Evolutionary conservation across 306 rosid genomes (phyloP).

Genomic region (Malus orientalis): DNA sequence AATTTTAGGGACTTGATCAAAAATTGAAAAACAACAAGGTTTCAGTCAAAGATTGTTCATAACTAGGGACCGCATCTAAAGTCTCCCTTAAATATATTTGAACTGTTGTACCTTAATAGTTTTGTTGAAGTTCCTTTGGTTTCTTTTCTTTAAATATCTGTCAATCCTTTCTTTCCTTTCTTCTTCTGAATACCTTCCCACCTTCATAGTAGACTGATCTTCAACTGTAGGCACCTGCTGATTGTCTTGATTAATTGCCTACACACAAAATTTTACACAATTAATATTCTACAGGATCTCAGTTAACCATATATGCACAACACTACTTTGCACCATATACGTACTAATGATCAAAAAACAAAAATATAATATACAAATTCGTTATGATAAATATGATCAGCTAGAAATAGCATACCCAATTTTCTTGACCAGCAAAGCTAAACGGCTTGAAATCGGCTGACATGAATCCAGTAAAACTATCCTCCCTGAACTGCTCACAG

Average conservation of each 20-base stretch:
- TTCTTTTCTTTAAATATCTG: slow-evolving; percentile 89
- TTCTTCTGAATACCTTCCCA: slow-evolving; percentile 82
- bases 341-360: not conserved
- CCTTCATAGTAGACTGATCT: slow-evolving; percentile 56
- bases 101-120: slow-evolving; percentile 24
- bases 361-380: not conserved
- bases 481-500: slow-evolving; percentile 37
- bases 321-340: not conserved
- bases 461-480: slow-evolving; percentile 37
- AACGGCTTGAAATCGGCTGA: slow-evolving; percentile 35
- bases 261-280: not conserved
- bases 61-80: no score
- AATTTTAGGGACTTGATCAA: no score
- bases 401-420: slow-evolving; percentile 33
- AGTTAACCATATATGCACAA: not conserved
- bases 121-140: slow-evolving; percentile 91
- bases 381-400: not conserved
- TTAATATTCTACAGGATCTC: not conserved
- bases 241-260: slow-evolving; percentile 52
- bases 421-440: slow-evolving; percentile 26
- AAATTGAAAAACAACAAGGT: no score
- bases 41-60: no score
- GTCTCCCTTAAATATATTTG: no score
- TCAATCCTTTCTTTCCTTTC: slow-evolving; percentile 80
- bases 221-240: slow-evolving; percentile 38